Evolutionary conservation across 1,139 yeast genomes (phyloP), one percentile per base, ranked within the genome.

Genomic region (Zygosaccharomyces pseudobailii): DNA sequence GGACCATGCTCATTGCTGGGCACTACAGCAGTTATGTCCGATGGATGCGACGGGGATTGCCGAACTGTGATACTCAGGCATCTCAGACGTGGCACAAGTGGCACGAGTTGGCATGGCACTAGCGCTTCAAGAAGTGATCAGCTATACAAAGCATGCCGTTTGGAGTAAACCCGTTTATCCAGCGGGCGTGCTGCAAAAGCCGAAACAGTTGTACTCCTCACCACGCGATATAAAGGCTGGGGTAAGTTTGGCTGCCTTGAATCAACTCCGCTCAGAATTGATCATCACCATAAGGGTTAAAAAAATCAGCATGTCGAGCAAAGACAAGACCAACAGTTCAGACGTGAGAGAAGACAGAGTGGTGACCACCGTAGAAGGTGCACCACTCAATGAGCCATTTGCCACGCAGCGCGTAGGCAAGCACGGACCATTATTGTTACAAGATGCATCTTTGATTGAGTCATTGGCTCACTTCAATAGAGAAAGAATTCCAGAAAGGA

Each of bases 371-470:
- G 78, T 89, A 53, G 81, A 81, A 62, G 95, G 95, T 48, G 75
- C 80, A 60, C 94, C 94, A 42, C 78, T 68, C 43, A 66, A 66
- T 42, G 69, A 68, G 46, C 71, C 73, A 4, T 80, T 80, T 62
- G 90, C 89, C 46, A 76, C 92, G 31, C 87, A 83, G 68, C 75
- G 90, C 68, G 68, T 86, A 19, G 78, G 77, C 17, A 53, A 66
- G 37, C 73, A 76, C 45, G 85, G 85, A 5, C 84, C 84, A 1
- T 62, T 80, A 53, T 63, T 79, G 49, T 63, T 79, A 53, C 83
- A 79, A 57, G 84, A 79, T 59, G 73, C 77, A 64, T 73, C 76
- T 61, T 66, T 79, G 61, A 59, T 79, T 42, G 84, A 79, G 53
- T 70, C 75, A 6, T 59, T 79, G 48, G 76, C 83, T n/a, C 84